Percentiles rank a stretch among this genome's conserved stretches.
Evolutionary conservation across 2,329 filamentous ascomycete genomes (phyloP).

Genomic region (Cladophialophora bantiana): DNA sequence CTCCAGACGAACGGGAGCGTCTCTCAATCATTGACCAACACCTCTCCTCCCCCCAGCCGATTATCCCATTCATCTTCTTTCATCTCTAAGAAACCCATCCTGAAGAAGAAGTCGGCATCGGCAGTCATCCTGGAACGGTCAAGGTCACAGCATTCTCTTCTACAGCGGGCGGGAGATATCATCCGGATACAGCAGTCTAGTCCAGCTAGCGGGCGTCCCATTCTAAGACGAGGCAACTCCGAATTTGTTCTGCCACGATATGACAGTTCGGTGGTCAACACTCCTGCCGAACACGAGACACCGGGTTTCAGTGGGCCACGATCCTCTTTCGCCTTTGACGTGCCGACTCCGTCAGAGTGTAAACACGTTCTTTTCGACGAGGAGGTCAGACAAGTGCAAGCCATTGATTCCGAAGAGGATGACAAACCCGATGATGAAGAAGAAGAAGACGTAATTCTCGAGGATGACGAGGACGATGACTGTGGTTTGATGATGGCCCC

Average conservation of each 20-base stretch:
- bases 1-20: conserved; percentile 70
- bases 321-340: conserved; percentile 67
- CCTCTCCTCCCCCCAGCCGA: conserved; percentile 60
- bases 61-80: conserved; percentile 72
- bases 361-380: conserved; percentile 97
- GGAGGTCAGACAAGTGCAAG: conserved; percentile 94
- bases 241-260: conserved; percentile 72
- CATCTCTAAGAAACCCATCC: conserved; percentile 81
- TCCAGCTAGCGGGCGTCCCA: conserved; percentile 60
- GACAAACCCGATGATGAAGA: conserved; percentile 68
- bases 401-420: conserved; percentile 83
- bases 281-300: conserved; percentile 56
- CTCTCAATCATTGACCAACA: conserved; percentile 47
- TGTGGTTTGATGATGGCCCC: conserved; percentile 83
- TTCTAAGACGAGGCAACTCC: conserved; percentile 68
- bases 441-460: conserved; percentile 47
- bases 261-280: conserved; percentile 57
- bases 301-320: conserved; percentile 49
- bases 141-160: conserved; percentile 82
- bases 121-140: conserved; percentile 93
- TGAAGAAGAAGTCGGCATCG: conserved; percentile 96
- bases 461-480: conserved; percentile 68
- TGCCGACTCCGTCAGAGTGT: conserved; percentile 64
- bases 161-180: conserved; percentile 87
- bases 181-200: conserved; percentile 79